Percentiles rank a stretch among this genome's conserved stretches.
phyloP scores from a whole-genome alignment of 306 rosid species.

The Cyclanthera cordifolia region DNA sequence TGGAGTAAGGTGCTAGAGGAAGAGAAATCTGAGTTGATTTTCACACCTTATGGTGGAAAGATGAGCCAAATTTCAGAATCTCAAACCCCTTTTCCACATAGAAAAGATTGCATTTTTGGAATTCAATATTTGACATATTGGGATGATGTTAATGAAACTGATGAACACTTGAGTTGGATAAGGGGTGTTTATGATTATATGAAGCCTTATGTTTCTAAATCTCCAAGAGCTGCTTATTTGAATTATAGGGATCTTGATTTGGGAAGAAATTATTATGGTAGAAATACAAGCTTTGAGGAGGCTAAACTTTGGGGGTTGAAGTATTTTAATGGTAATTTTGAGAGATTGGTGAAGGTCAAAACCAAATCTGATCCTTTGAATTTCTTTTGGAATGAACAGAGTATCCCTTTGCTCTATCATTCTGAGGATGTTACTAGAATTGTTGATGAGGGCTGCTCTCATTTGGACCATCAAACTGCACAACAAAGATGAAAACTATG shows the following conservation, averaged over 20 bases:
- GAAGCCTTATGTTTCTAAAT: constrained; percentile 49
- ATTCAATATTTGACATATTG: constrained; percentile 39
- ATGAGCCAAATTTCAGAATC: constrained; percentile 40
- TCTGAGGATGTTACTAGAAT: not conserved
- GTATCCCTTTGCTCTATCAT: constrained; percentile 8
- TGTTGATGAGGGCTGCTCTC: not conserved
- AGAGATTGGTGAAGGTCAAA: constrained; percentile 14
- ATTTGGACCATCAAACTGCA: not conserved
- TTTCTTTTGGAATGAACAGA: constrained; percentile 24
- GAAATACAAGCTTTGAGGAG: constrained; percentile 16
- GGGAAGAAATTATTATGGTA: constrained; percentile 36
- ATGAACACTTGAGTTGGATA: constrained; percentile 40
- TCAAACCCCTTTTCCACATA: constrained; percentile 59
- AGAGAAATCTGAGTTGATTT: constrained; percentile 40
- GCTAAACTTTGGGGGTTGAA: constrained; percentile 31
- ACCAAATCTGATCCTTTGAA: constrained; percentile 19
- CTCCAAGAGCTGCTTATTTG: constrained; percentile 59
- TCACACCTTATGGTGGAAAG: constrained; percentile 58
- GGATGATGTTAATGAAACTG: constrained; percentile 23
- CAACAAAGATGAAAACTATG: not conserved
- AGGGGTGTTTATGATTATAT: constrained; percentile 42
- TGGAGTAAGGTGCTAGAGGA: constrained; percentile 47
- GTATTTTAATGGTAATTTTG: constrained; percentile 19
- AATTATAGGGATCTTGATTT: constrained; percentile 64
- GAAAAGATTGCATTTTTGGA: constrained; percentile 43